These are phyloP conservation scores for Aspergillus kassunensis DNA, from an alignment of 495 filamentous ascomycete genomes.

Conservation along the genomic window DNA sequence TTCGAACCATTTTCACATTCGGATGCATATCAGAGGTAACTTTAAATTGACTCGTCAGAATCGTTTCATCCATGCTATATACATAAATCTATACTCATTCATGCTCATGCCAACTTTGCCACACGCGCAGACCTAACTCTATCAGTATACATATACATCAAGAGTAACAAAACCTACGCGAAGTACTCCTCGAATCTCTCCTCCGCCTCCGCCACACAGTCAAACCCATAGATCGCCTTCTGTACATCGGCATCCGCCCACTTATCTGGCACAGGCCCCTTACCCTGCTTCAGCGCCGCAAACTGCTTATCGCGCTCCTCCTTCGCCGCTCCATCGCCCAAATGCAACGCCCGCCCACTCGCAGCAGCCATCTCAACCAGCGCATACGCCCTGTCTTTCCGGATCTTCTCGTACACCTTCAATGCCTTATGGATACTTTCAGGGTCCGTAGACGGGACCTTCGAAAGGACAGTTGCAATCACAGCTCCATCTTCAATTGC, in stretches of 20 bases:
- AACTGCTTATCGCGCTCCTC: conserved; percentile 73
- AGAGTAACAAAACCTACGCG: conserved; percentile 26
- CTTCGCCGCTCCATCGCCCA: conserved; percentile 71
- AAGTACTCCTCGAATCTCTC: conserved; percentile 60
- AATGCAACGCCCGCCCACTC: conserved; percentile 63
- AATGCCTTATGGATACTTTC: conserved; percentile 61
- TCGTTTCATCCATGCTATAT: not conserved
- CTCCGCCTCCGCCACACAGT: conserved; percentile 58
- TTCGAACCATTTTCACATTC: not conserved
- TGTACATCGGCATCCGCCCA: conserved; percentile 80
- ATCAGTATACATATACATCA: conserved; percentile 4
- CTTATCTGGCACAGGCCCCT: conserved; percentile 65
- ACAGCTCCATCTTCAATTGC: conserved; percentile 78
- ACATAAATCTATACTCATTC: not conserved
- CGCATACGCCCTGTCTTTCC: conserved; percentile 65
- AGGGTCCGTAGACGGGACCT: conserved; percentile 48
- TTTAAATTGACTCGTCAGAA: not conserved
- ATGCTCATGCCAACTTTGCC: conserved; percentile 8
- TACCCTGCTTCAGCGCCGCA: conserved; percentile 54
- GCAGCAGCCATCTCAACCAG: conserved; percentile 69
- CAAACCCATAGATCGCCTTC: conserved; percentile 69
- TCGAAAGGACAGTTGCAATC: conserved; percentile 59
- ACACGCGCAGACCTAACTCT: conserved; percentile 4
- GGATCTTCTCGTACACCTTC: conserved; percentile 65
- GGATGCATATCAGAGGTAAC: no score